Conservation (phyloP, 2,329 filamentous ascomycete genomes). For the Fusarium pseudoanthophilum region DNA sequence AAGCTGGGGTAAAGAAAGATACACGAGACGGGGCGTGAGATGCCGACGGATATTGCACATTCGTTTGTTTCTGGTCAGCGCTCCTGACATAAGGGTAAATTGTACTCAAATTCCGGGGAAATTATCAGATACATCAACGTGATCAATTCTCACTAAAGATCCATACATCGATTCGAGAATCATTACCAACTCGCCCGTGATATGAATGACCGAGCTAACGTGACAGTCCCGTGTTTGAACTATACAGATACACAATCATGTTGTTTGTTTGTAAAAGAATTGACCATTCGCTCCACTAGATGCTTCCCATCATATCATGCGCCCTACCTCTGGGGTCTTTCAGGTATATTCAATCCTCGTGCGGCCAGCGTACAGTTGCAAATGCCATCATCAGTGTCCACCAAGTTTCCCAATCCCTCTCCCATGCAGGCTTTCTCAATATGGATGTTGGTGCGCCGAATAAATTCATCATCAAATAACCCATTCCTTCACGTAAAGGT, state of each 20-base stretch:
- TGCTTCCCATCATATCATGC: slow-evolving; percentile 30
- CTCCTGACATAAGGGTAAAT: background rate
- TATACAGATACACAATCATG: slow-evolving; percentile 1
- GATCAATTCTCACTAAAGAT: background rate
- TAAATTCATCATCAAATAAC: slow-evolving; percentile 14
- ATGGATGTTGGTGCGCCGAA: slow-evolving; percentile 22
- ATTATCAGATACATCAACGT: background rate
- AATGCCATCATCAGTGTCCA: slow-evolving; percentile 14
- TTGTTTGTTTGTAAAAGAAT: background rate
- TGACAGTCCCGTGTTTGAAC: background rate
- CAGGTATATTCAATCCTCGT: slow-evolving; percentile 39
- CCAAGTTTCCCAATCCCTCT: slow-evolving; percentile 2
- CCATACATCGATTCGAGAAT: slow-evolving; percentile 1
- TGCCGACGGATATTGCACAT: background rate
- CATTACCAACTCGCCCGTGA: background rate
- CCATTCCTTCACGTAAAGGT: background rate
- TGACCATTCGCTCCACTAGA: slow-evolving; percentile 11
- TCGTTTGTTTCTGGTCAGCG: background rate
- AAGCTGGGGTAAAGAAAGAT: slow-evolving; percentile 1
- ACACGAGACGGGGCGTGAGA: background rate
- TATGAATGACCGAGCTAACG: background rate
- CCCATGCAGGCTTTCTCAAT: slow-evolving; percentile 1
- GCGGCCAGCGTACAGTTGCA: slow-evolving; percentile 34
- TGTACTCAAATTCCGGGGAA: background rate
- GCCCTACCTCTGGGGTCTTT: slow-evolving; percentile 5